These are phyloP conservation scores for Aspergillus jensenii DNA, from an alignment of 2,329 filamentous ascomycete genomes.

Conservation along the genomic window DNA sequence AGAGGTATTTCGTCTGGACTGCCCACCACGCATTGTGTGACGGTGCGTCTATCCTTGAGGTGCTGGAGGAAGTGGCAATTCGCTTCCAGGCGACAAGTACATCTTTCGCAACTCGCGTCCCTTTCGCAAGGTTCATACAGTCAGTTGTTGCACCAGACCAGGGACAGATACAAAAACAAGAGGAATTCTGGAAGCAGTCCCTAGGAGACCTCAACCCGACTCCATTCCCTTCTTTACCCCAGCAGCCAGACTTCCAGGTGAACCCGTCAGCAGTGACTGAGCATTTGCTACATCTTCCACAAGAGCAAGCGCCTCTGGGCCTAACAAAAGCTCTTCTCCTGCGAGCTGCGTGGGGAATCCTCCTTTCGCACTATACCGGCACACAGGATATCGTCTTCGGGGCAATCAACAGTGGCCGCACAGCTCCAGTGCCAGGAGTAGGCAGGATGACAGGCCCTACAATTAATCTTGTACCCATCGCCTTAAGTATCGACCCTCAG, in stretches of 20 bases:
- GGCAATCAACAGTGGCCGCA: not conserved
- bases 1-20: constrained; percentile 23
- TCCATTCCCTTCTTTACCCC: too few relatives aligned
- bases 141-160: not conserved
- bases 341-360: not conserved
- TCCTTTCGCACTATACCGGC: not conserved
- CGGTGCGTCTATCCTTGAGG: constrained; percentile 28
- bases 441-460: not conserved
- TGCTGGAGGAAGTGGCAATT: constrained; percentile 1
- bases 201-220: too few relatives aligned
- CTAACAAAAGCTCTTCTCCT: not conserved
- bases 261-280: not conserved
- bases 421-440: not conserved
- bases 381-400: not conserved
- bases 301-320: not conserved
- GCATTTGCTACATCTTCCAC: not conserved
- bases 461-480: not conserved
- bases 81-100: not conserved
- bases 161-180: too few relatives aligned
- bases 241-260: not conserved
- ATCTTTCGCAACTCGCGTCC: not conserved
- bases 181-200: too few relatives aligned
- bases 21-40: constrained; percentile 48
- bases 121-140: not conserved
- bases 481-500: not conserved